Percentiles rank a stretch among this genome's conserved stretches.
Conservation (phyloP, 495 filamentous ascomycete species). For the Talaromyces thailandensis region DNA sequence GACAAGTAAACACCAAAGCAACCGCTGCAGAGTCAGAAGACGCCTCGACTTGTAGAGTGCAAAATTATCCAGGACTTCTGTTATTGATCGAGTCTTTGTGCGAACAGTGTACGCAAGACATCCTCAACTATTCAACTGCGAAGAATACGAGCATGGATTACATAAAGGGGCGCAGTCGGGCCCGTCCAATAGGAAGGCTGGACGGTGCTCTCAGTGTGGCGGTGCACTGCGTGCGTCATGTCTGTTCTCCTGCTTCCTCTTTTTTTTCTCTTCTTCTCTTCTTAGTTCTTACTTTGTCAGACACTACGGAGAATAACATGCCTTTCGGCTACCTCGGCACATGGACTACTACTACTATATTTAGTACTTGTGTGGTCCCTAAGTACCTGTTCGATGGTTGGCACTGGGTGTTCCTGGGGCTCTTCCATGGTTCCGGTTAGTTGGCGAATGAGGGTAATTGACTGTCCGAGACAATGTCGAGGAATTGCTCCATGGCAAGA, state of each 20-base stretch:
- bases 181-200: not conserved
- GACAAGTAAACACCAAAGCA: not conserved
- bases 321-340: not conserved
- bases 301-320: not conserved
- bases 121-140: not conserved
- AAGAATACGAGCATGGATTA: not conserved
- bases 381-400: not conserved
- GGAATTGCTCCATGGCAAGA: not conserved
- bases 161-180: not conserved
- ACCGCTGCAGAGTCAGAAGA: not conserved
- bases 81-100: not conserved
- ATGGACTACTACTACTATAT: not conserved
- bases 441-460: not conserved
- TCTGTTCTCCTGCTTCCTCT: not conserved
- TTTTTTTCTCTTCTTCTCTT: not conserved
- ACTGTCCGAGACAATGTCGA: not conserved
- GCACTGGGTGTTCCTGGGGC: not conserved
- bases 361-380: not conserved
- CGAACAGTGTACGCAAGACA: not conserved
- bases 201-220: not conserved
- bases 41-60: not conserved
- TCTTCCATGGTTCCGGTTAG: not conserved
- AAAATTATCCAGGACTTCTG: not conserved
- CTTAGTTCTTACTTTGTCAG: not conserved
- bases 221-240: not conserved